Conservation (phyloP, 2,329 filamentous ascomycete genomes). For the Phialophora verrucosa region DNA sequence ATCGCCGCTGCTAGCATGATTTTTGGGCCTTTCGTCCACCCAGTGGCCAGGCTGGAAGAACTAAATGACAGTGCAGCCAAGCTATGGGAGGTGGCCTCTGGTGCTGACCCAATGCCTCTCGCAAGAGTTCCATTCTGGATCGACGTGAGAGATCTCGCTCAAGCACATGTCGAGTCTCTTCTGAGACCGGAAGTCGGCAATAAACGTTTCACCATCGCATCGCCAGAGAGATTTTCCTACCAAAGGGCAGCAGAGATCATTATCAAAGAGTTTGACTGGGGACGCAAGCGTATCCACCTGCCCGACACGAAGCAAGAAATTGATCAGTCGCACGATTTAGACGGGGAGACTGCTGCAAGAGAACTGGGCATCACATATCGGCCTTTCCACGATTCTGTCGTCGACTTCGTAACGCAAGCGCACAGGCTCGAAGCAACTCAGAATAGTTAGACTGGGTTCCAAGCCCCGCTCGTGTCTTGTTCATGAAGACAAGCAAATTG, state of each 20-base stretch:
- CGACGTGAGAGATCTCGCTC: conserved; percentile 55
- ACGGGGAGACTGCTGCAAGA: conserved; percentile 19
- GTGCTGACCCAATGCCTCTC: background rate
- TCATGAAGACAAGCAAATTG: background rate
- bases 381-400: conserved; percentile 25
- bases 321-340: conserved; percentile 19
- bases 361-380: conserved; percentile 24
- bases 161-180: conserved; percentile 55
- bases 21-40: conserved; percentile 53
- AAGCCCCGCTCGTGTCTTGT: background rate
- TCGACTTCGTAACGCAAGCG: conserved; percentile 24
- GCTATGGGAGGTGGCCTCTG: conserved; percentile 45
- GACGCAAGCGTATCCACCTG: background rate
- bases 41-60: conserved; percentile 44
- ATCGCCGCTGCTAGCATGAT: conserved; percentile 42
- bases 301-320: conserved; percentile 15
- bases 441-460: background rate
- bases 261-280: conserved; percentile 48
- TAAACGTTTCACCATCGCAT: conserved; percentile 50
- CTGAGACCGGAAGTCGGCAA: conserved; percentile 49
- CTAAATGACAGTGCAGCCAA: conserved; percentile 54
- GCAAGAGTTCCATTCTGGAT: background rate
- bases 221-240: conserved; percentile 56
- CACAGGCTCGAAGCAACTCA: background rate
- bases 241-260: conserved; percentile 53